Percentiles rank a stretch among this genome's conserved stretches.
Evolutionary conservation across 164 flowering plant species (phyloP).

Genomic region (Sextonia rubra): DNA sequence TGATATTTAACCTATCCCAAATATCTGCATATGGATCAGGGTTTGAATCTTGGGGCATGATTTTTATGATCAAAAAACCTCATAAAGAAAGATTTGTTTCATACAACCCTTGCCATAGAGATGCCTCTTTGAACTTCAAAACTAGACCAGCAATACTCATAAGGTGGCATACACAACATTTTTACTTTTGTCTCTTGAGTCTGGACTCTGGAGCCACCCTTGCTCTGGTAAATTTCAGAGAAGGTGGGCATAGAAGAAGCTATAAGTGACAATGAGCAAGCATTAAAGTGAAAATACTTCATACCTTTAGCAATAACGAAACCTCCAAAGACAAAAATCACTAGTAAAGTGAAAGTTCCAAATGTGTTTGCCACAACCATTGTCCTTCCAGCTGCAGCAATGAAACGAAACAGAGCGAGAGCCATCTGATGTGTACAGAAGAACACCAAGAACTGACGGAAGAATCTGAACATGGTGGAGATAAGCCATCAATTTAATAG

Average conservation of each 20-base stretch:
- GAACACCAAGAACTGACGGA: constrained; percentile 44
- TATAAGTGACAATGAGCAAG: background rate
- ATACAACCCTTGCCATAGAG: too few relatives aligned
- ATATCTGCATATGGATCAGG: too few relatives aligned
- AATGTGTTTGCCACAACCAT: constrained; percentile 40
- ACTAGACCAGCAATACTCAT: background rate
- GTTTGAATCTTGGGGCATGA: too few relatives aligned
- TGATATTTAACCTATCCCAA: too few relatives aligned
- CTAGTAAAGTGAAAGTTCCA: constrained; percentile 41
- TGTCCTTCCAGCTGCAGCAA: constrained; percentile 51
- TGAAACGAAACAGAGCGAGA: constrained; percentile 49
- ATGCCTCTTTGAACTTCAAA: too few relatives aligned
- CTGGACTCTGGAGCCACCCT: background rate
- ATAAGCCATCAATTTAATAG: background rate
- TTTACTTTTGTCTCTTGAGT: background rate
- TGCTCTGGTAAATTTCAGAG: background rate
- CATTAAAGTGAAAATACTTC: constrained; percentile 1
- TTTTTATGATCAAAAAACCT: too few relatives aligned
- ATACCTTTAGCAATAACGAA: constrained; percentile 56
- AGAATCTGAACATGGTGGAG: constrained; percentile 31
- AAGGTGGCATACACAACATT: background rate
- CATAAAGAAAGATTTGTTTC: too few relatives aligned
- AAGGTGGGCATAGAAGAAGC: background rate
- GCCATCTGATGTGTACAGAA: constrained; percentile 49
- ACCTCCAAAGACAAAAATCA: constrained; percentile 61